These are phyloP conservation scores for Pseudozyma flocculosa DNA, from an alignment of 1,284 basidiomycete species.

Conservation along the genomic window DNA sequence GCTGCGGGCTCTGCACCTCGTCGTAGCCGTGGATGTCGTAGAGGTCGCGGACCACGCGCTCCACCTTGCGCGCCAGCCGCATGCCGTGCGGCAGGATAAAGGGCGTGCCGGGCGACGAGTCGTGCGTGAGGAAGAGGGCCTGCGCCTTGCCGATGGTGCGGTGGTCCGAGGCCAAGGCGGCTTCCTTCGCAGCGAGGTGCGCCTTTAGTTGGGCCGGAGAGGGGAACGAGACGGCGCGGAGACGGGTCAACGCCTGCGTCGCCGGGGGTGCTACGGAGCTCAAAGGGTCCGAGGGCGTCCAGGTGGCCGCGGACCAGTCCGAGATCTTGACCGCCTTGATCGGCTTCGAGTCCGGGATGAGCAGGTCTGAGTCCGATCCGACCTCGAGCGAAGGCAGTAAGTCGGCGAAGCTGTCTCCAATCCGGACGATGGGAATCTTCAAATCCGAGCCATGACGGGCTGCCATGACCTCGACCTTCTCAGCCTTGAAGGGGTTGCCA, in stretches of 20 bases:
- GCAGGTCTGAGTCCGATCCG: not conserved
- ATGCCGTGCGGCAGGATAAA: conserved; percentile 57
- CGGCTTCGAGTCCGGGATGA: conserved; percentile 9
- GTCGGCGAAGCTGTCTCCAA: conserved; percentile 7
- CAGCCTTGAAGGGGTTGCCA: conserved; percentile 13
- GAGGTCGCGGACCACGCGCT: conserved; percentile 54
- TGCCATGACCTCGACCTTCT: conserved; percentile 2
- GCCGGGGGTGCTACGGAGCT: not conserved
- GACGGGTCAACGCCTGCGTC: conserved; percentile 10
- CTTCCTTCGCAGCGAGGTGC: conserved; percentile 4
- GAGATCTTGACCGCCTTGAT: conserved; percentile 16
- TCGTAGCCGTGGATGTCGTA: conserved; percentile 55
- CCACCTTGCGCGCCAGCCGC: conserved; percentile 46
- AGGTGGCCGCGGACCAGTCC: conserved; percentile 18
- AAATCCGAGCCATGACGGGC: not conserved
- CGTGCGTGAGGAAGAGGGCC: conserved; percentile 52
- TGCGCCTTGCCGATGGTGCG: conserved; percentile 44
- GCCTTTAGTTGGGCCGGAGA: conserved; percentile 7
- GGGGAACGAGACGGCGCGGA: conserved; percentile 26
- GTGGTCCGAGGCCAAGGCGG: conserved; percentile 36
- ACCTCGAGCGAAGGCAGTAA: conserved; percentile 2
- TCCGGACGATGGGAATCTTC: conserved; percentile 10
- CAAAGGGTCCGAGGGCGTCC: conserved; percentile 3
- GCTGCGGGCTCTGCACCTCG: conserved; percentile 54
- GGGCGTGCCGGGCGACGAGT: conserved; percentile 53